A percentile compares a stretch with the other conserved stretches of the same genome.
phyloP scores from a whole-genome alignment of 2,329 filamentous ascomycete genomes.

The Pseudogymnoascus sp. region DNA sequence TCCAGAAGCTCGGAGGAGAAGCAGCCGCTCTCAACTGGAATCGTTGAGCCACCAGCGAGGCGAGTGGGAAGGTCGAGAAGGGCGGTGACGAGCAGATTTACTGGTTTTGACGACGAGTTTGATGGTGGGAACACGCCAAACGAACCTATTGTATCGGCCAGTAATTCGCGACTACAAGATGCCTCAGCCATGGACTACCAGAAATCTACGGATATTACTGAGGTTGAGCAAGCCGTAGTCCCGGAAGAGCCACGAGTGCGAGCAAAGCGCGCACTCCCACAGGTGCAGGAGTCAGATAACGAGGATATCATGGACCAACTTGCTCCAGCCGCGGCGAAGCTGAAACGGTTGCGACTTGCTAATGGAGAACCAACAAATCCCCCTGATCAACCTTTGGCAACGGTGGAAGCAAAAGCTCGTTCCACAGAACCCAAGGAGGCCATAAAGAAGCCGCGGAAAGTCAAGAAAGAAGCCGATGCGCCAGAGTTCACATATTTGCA shows the following conservation, averaged over 20 bases:
- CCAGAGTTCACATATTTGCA: conserved; percentile 54
- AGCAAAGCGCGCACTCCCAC: conserved; percentile 36
- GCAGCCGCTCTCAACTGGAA: neutral
- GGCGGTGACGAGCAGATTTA: conserved; percentile 53
- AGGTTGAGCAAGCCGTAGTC: neutral
- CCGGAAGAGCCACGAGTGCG: neutral
- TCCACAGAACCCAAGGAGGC: conserved; percentile 23
- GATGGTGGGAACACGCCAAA: conserved; percentile 24
- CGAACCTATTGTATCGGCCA: conserved; percentile 17
- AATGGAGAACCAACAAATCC: conserved; percentile 22
- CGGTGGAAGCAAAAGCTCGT: conserved; percentile 11
- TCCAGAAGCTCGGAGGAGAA: conserved; percentile 13
- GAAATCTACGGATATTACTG: conserved; percentile 23
- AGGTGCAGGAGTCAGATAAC: conserved; percentile 22
- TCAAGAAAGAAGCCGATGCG: conserved; percentile 58
- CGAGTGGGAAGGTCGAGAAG: conserved; percentile 30
- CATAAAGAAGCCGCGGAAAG: conserved; percentile 22
- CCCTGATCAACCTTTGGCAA: conserved; percentile 15
- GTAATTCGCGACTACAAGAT: neutral
- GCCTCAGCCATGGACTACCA: neutral
- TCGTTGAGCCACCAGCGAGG: neutral
- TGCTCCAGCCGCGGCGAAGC: conserved; percentile 65
- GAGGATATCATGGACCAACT: conserved; percentile 59
- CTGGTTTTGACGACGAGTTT: conserved; percentile 60
- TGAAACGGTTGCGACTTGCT: conserved; percentile 44